These are phyloP conservation scores for Ceratobasidium sp. DNA, from an alignment of 1,284 basidiomycete species.

Conservation along the genomic window DNA sequence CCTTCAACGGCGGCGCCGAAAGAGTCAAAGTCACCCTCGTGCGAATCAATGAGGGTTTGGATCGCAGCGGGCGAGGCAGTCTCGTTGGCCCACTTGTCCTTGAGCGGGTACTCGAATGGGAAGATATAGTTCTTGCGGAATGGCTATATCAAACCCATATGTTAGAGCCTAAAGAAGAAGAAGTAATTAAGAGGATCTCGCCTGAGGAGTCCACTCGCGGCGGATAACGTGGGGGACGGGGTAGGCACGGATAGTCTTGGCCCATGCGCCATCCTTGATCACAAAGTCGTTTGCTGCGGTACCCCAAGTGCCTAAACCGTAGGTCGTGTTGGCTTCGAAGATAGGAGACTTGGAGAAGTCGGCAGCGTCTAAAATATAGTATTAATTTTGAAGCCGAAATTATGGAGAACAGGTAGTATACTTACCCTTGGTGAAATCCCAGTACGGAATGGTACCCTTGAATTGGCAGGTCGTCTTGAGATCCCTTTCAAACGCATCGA, in stretches of 20 bases:
- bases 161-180: not conserved
- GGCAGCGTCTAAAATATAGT: slow-evolving; percentile 6
- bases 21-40: too few relatives aligned
- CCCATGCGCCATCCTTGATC: slow-evolving; percentile 45
- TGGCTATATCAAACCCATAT: not conserved
- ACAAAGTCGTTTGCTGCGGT: slow-evolving; percentile 6
- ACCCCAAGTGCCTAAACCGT: slow-evolving; percentile 34
- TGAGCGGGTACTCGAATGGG: slow-evolving; percentile 43
- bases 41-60: too few relatives aligned
- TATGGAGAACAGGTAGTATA: not conserved
- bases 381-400: not conserved
- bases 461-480: slow-evolving; percentile 9
- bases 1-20: too few relatives aligned
- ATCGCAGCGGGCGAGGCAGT: too few relatives aligned
- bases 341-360: slow-evolving; percentile 14
- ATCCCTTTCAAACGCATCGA: slow-evolving; percentile 25
- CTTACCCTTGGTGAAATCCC: slow-evolving; percentile 20
- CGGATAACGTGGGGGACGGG: slow-evolving; percentile 43
- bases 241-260: slow-evolving; percentile 41
- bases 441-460: slow-evolving; percentile 34
- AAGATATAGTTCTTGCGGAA: slow-evolving; percentile 44
- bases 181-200: not conserved
- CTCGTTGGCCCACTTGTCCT: not conserved
- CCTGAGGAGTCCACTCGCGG: slow-evolving; percentile 40
- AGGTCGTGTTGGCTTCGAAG: slow-evolving; percentile 21